Evolutionary conservation across 2,329 filamentous ascomycete genomes (phyloP).

Genomic region (Aspergillus amoenus): DNA sequence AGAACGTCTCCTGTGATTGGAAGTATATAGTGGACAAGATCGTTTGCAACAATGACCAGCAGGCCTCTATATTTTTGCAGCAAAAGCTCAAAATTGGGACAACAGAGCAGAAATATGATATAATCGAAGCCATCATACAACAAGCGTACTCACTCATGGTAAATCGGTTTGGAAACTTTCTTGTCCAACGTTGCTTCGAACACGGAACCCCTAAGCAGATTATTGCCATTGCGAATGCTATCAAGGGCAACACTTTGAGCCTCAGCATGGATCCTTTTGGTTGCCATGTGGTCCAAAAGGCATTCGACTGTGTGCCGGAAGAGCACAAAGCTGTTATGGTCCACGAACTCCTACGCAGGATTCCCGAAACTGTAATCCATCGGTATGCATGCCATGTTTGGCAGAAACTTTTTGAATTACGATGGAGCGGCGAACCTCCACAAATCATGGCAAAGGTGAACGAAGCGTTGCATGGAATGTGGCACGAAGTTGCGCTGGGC

Average conservation of each 20-base stretch:
- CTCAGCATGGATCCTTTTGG: constrained; percentile 99
- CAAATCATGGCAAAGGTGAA: constrained; percentile 99
- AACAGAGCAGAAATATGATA: constrained; percentile 92
- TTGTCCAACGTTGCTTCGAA: constrained; percentile 98
- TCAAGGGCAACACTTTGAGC: constrained; percentile 88
- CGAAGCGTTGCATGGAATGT: constrained; percentile 91
- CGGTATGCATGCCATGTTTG: constrained; percentile 98
- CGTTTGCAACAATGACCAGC: constrained; percentile 97
- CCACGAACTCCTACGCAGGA: constrained; percentile 90
- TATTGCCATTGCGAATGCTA: constrained; percentile 88
- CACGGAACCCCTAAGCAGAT: constrained; percentile 94
- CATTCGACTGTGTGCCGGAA: constrained; percentile 95
- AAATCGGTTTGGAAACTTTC: constrained; percentile 97
- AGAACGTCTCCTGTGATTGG: constrained; percentile 97
- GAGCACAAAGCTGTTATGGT: constrained; percentile 99
- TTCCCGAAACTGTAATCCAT: constrained; percentile 97
- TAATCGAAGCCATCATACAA: constrained; percentile 91
- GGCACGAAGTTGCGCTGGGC: constrained; percentile 95
- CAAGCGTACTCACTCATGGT: constrained; percentile 96
- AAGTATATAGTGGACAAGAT: constrained; percentile 99
- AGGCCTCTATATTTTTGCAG: constrained; percentile 97
- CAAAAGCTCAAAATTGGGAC: constrained; percentile 98
- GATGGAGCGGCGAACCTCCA: constrained; percentile 90
- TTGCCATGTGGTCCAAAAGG: constrained; percentile 97
- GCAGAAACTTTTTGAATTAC: constrained; percentile 98